A percentile compares a stretch with the other conserved stretches of the same genome.
These are phyloP conservation scores for Suillus fuscotomentosus DNA, from an alignment of 768 basidiomycete species.

Conservation along the genomic window DNA sequence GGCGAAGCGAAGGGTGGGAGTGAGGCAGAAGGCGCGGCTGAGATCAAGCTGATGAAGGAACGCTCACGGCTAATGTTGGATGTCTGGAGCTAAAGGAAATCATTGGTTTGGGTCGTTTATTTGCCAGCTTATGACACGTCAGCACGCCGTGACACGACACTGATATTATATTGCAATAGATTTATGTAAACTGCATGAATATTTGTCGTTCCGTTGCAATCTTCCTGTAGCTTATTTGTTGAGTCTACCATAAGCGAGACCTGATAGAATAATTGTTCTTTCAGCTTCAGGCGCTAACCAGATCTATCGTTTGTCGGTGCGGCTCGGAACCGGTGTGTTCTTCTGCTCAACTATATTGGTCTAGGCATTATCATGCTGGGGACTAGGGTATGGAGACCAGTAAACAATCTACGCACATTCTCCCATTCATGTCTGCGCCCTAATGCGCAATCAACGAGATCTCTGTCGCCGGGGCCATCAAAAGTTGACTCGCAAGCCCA, in stretches of 20 bases:
- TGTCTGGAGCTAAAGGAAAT: constrained; percentile 71
- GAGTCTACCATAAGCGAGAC: neutral
- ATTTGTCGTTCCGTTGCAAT: neutral
- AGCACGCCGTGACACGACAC: neutral
- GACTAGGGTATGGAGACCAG: constrained; percentile 10
- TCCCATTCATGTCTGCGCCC: constrained; percentile 12
- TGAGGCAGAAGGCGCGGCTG: constrained; percentile 86
- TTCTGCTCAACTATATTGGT: neutral
- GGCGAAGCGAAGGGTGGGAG: constrained; percentile 94
- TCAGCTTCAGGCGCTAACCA: neutral
- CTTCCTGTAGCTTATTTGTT: neutral
- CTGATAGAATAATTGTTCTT: neutral
- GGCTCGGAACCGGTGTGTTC: neutral
- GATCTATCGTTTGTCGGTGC: neutral
- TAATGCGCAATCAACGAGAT: neutral
- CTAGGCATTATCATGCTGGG: constrained; percentile 18
- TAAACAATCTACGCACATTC: constrained; percentile 10
- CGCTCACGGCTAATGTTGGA: constrained; percentile 83
- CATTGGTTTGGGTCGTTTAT: neutral
- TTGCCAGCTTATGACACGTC: constrained; percentile 1
- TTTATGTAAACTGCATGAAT: neutral
- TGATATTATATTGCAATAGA: constrained; percentile 5
- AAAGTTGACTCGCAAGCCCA: neutral
- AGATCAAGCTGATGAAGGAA: constrained; percentile 95
- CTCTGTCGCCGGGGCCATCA: neutral